phyloP scores from a whole-genome alignment of 2,329 filamentous ascomycete species.

The Pseudocercospora vitis region DNA sequence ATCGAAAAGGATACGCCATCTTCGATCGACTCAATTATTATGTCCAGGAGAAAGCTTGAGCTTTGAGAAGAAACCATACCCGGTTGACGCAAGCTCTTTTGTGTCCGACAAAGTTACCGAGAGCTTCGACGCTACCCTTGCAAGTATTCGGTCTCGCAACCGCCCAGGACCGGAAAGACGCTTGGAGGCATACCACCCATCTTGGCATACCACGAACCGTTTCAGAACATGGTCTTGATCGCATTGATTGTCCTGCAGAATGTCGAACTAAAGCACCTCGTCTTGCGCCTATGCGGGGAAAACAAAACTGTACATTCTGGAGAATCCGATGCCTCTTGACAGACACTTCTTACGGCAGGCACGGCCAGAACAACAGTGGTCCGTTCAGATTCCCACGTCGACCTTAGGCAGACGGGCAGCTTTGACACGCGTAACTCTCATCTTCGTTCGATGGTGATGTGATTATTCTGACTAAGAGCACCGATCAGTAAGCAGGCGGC shows the following conservation, averaged over 20 bases:
- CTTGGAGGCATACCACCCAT: conserved; percentile 54
- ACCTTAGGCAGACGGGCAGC: no score
- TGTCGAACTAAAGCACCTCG: no score
- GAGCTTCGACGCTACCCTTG: conserved; percentile 66
- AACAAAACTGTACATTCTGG: no score
- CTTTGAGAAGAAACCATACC: background rate
- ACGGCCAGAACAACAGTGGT: no score
- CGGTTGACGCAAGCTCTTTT: background rate
- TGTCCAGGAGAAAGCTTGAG: conserved; percentile 60
- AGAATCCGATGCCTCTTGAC: no score
- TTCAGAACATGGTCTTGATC: conserved; percentile 68
- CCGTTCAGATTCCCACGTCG: no score
- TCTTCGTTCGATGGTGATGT: no score
- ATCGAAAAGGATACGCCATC: conserved; percentile 60
- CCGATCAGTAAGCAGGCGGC: no score
- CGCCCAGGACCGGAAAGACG: conserved; percentile 72
- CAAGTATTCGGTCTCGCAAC: conserved; percentile 68
- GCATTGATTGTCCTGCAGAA: conserved; percentile 43
- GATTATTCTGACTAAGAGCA: no score
- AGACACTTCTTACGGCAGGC: no score
- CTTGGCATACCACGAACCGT: conserved; percentile 69
- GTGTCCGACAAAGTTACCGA: conserved; percentile 43
- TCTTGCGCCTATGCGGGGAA: no score
- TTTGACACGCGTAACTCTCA: no score
- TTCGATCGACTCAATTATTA: conserved; percentile 68